Evolutionary conservation across 208 protist species (phyloP).

Genomic region (Leishmania guyanensis): DNA sequence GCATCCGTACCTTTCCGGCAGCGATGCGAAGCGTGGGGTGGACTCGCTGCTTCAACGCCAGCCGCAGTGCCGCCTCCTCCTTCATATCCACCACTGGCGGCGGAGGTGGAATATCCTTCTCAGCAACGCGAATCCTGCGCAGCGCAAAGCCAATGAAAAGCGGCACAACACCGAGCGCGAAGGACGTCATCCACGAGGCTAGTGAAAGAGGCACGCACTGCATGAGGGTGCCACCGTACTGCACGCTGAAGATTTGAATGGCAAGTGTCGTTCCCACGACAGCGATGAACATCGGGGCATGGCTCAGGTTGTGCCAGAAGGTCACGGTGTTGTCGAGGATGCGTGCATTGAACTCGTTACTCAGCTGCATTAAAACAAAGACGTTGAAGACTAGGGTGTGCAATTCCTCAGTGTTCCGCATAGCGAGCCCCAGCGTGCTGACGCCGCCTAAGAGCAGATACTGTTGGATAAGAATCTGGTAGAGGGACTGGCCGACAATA

Average conservation of each 20-base stretch:
- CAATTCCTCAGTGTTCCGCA: slow-evolving; percentile 33
- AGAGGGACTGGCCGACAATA: slow-evolving; percentile 77
- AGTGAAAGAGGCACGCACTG: slow-evolving; percentile 69
- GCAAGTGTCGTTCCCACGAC: slow-evolving; percentile 69
- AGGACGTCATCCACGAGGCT: slow-evolving; percentile 61
- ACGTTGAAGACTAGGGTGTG: slow-evolving; percentile 83
- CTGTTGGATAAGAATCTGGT: slow-evolving; percentile 79
- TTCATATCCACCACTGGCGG: slow-evolving; percentile 26
- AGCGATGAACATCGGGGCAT: slow-evolving; percentile 55
- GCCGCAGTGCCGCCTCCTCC: slow-evolving; percentile 21
- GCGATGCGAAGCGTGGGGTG: slow-evolving; percentile 34
- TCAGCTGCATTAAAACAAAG: slow-evolving; percentile 90
- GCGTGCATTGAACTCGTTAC: slow-evolving; percentile 91
- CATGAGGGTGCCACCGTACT: slow-evolving; percentile 84
- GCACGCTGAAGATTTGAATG: slow-evolving; percentile 69
- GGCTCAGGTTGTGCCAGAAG: slow-evolving; percentile 58
- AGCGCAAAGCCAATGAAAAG: slow-evolving; percentile 53
- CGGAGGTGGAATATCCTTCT: slow-evolving; percentile 27
- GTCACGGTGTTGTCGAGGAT: slow-evolving; percentile 48
- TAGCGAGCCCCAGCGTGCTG: slow-evolving; percentile 8
- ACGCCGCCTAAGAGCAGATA: slow-evolving; percentile 52
- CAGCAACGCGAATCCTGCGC: slow-evolving; percentile 25
- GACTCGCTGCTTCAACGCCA: slow-evolving; percentile 16
- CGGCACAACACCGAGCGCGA: slow-evolving; percentile 44
- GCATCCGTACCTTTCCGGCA: slow-evolving; percentile 33